Evolutionary conservation across 768 basidiomycete genomes (phyloP), one percentile per base, ranked within the genome.

Genomic region (Lactifluus pinguis): DNA sequence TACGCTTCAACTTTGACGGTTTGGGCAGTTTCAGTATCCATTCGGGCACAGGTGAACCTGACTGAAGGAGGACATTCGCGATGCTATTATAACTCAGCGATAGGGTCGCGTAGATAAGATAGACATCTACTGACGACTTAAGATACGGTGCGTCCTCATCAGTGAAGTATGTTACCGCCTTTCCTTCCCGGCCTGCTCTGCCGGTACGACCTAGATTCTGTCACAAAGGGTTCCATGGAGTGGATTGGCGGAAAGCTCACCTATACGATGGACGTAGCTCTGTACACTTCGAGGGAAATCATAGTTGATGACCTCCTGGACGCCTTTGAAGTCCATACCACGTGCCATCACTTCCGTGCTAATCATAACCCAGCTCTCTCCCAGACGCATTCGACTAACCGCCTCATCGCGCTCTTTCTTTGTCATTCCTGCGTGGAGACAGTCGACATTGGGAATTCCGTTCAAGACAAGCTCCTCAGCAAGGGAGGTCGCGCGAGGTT

Each of bases 301-400:
- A 68, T 90, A 95, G 72, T 98, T 99, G 69, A 98, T 87, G 10
- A 99, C 94, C 69, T 98, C 90, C 60, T 85, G 79, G 54, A 95
- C 84, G 10, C 95, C 94, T 71, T 87, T 89, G 77, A 99, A 98
- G 70, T 98, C 97, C 87, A 99, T 94, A 3, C 97, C 97, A 66
- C 97, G 82, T 25, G 92, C 93, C 91, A 98, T 90, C 53, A 98
- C 90, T 71, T 99, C 97, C 25, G 97, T 99, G 65, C 87, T 91
- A 49, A 99, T 82, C 82, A 98, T 83, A 38, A 95, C 83, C 97
- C 97, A 98, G 62, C 91, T 88, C 70, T 91, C 83, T 0, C 95
- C 97, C 67, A 79, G 80, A 30, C 91, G 85, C 86, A 99, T 95
- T 38, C 87, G 82, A 44, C 79, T 77, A 10, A 97, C 79, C 17